Base-by-base conservation (phyloP, 2,329 filamentous ascomycete species). In the Neocatenulostroma microsporum region DNA sequence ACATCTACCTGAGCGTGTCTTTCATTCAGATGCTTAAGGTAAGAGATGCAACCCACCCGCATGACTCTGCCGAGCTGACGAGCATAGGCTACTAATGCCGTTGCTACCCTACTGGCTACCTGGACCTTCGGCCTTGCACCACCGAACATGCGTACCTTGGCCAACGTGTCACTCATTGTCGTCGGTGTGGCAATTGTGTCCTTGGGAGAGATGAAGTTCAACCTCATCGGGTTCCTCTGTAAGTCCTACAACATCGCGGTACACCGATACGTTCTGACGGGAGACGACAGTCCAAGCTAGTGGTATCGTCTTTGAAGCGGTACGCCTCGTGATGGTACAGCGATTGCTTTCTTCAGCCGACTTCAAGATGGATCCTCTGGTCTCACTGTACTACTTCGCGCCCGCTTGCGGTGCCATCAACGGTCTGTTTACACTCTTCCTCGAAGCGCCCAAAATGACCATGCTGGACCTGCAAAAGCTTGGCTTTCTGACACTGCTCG, bases 1-100 rank as follows among this genome's bases (percentile, higher is more conserved):
- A 96, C 61, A 76, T 95, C 37, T 94, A 95, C 66, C 77, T 96
- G 44, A 89, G 83, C 50, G 89, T 96, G 41, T 84, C 89, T 42
- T 96, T 96, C 64, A 96, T 96, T 57, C 89, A 96, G 73, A 96
- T 96, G 89, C 80, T 96, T 63, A 96, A 96, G 83, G 82, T 86
- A 51, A 26, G 60, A 26, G n/a, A n/a, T n/a, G n/a, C 20, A 21
- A 8, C n/a, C 29, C n/a, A n/a, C n/a, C n/a, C 46, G 35, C 51
- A 47, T n/a, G n/a, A n/a, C 14, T 4, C 7, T 14, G 13, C 18
- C 41, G 40, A 25, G 45, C 32, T 20, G n/a, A 15, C 6, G 11
- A 17, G 14, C 15, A 11, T 47, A 88, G 84, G 91, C 91, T 49
- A 95, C 87, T 28, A 96, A 84, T 20, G 91, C 91, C 12, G 88